These are phyloP conservation scores for Glomus cerebriforme DNA, from an alignment of 192 early-diverging fungal genomes.

Conservation along the genomic window DNA sequence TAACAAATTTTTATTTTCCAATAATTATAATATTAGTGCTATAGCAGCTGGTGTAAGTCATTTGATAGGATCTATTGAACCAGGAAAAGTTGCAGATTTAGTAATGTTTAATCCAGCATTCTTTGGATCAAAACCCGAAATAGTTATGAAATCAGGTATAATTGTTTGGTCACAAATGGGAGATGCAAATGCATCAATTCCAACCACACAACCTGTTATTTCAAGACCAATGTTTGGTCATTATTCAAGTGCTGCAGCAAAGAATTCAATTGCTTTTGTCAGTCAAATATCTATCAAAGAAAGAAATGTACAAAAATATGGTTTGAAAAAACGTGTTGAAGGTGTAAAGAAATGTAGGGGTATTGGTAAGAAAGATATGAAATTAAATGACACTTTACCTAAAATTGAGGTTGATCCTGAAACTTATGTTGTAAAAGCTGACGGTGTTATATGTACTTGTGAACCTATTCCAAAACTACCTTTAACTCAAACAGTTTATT, in stretches of 20 bases:
- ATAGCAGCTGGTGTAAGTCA: constrained; percentile 86
- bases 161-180: constrained; percentile 87
- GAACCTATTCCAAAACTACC: constrained; percentile 71
- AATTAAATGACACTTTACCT: constrained; percentile 78
- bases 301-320: constrained; percentile 58
- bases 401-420: constrained; percentile 87
- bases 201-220: constrained; percentile 89
- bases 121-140: constrained; percentile 87
- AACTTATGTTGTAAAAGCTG: constrained; percentile 82
- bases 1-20: constrained; percentile 2
- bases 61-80: constrained; percentile 89
- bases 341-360: constrained; percentile 75
- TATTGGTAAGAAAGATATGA: constrained; percentile 86
- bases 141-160: constrained; percentile 89
- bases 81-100: constrained; percentile 92
- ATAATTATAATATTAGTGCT: constrained; percentile 53
- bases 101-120: constrained; percentile 81
- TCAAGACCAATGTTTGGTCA: constrained; percentile 86
- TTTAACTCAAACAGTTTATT: constrained; percentile 67
- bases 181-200: constrained; percentile 94
- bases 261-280: constrained; percentile 79
- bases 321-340: constrained; percentile 65
- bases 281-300: constrained; percentile 71
- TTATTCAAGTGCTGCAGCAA: constrained; percentile 56
- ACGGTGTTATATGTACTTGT: constrained; percentile 66